A percentile compares a stretch with the other conserved stretches of the same genome.
Evolutionary conservation across 2,329 filamentous ascomycete species (phyloP).

Genomic region (Colletotrichum tropicale): DNA sequence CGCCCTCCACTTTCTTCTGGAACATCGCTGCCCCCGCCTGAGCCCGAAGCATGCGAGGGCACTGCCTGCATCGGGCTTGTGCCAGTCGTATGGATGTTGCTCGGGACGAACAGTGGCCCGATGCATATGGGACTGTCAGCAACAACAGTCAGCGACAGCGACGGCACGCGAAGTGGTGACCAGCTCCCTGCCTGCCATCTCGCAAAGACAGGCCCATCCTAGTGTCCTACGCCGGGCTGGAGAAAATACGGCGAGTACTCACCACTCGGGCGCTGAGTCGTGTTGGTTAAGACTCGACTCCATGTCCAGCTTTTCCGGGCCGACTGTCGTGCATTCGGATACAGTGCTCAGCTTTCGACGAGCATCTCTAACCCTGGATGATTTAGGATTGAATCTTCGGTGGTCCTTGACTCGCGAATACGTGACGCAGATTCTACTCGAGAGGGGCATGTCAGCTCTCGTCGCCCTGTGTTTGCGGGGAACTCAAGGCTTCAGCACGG

Average conservation of each 20-base stretch:
- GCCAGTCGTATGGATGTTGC: background rate
- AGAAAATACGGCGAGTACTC: background rate
- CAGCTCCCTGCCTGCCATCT: background rate
- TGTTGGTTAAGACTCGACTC: background rate
- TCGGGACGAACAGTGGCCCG: slow-evolving; percentile 28
- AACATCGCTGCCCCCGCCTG: background rate
- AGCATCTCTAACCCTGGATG: slow-evolving; percentile 22
- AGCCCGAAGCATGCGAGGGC: background rate
- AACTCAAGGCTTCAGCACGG: background rate
- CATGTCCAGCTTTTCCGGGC: slow-evolving; percentile 8
- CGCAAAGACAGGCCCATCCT: background rate
- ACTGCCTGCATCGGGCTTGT: background rate
- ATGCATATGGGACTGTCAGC: slow-evolving; percentile 35
- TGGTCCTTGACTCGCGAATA: slow-evolving; percentile 9
- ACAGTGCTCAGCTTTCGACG: slow-evolving; percentile 33
- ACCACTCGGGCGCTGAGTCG: slow-evolving; percentile 8
- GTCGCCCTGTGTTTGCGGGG: background rate
- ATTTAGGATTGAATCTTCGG: slow-evolving; percentile 17
- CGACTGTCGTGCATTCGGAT: slow-evolving; percentile 25
- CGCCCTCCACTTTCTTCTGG: background rate
- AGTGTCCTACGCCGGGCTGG: background rate
- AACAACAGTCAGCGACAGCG: background rate
- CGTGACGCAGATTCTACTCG: background rate
- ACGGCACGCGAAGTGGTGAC: background rate
- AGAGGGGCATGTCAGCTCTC: background rate